Evolutionary conservation across 148 eudicot genomes (phyloP), one percentile per base, ranked within the genome.

Genomic region (Rheum nobile): DNA sequence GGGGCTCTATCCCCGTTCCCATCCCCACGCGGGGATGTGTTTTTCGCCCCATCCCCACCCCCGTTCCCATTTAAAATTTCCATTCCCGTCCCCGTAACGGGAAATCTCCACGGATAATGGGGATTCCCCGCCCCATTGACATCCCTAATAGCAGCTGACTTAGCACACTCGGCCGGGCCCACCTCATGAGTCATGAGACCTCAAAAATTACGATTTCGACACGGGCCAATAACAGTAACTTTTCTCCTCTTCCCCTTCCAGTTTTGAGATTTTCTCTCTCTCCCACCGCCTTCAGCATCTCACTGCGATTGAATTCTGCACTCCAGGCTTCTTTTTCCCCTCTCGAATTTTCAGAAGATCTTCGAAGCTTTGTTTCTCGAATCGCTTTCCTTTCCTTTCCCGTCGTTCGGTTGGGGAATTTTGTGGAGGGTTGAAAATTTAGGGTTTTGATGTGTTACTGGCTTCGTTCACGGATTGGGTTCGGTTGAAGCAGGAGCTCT

Each of bases 181-280:
- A 54, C 65, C 22, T 57, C 5, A 57, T 34, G 31, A 8, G 14
- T n/a, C n/a, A n/a, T n/a, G 31, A 57, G 69, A 31, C 69, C 37
- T 29, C 70, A 29, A 16, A 65, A 31, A 31, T 65, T 65, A 65
- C 70, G 70, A 65, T 65, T 14, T 65, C n/a, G 39, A 14, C 70
- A 65, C 39, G n/a, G 22, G 10, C 41, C 70, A 16, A 65, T 14
- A 65, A 17, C 41, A 65, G 70, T 65, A 65, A 65, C 70, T 65
- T 65, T 65, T 65, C 21, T 19, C 70, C 70, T 65, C 70, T 32
- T 22, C 11, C 41, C 39, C 41, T n/a, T 34, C 11, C 21, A 65
- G 70, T 65, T 65, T 65, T 65, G 63, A 32, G 38, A 65, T 65
- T 65, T 65, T 34, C 70, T 65, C 70, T 65, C 38, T 65, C 70